A percentile compares a stretch with the other conserved stretches of the same genome.
These are phyloP conservation scores for Candida frijolesensis DNA, from an alignment of 1,139 yeast species.

Conservation along the genomic window DNA sequence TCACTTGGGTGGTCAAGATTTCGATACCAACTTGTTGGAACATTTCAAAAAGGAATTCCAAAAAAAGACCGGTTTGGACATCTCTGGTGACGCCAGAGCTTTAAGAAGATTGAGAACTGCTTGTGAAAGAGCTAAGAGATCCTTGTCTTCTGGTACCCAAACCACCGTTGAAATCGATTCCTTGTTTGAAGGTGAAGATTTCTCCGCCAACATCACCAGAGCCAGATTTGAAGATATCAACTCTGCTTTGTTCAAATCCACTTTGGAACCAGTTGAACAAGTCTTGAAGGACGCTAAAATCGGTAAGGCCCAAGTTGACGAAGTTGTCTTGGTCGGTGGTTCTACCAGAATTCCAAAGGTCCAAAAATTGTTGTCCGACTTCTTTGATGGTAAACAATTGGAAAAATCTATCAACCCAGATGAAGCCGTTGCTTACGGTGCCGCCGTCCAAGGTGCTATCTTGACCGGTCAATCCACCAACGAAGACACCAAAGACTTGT, in stretches of 20 bases:
- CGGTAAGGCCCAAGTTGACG: slow-evolving; percentile 86
- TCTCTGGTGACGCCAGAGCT: slow-evolving; percentile 74
- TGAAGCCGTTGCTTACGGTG: slow-evolving; percentile 99
- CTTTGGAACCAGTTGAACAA: slow-evolving; percentile 97
- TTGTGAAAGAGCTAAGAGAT: slow-evolving; percentile 47
- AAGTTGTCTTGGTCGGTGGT: slow-evolving; percentile 99
- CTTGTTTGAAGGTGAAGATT: slow-evolving; percentile 76
- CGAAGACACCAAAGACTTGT: slow-evolving; percentile 95
- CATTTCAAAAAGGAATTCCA: slow-evolving; percentile 94
- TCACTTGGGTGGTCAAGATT: slow-evolving; percentile 99
- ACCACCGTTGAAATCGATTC: slow-evolving; percentile 46
- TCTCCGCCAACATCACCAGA: slow-evolving; percentile 96
- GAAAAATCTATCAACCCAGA: slow-evolving; percentile 98
- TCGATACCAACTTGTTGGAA: slow-evolving; percentile 94
- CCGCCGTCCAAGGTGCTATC: slow-evolving; percentile 99
- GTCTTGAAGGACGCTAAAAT: slow-evolving; percentile 95
- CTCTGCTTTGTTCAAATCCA: slow-evolving; percentile 93
- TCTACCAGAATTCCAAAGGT: slow-evolving; percentile 99
- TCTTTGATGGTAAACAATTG: slow-evolving; percentile 97
- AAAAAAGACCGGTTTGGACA: slow-evolving; percentile 94
- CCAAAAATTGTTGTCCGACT: slow-evolving; percentile 95
- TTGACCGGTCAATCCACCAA: slow-evolving; percentile 97
- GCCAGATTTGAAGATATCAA: slow-evolving; percentile 99
- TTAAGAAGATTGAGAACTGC: slow-evolving; percentile 48
- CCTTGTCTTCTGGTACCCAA: slow-evolving; percentile 43